Base-by-base conservation (phyloP, 257 asterid genomes). In the Paraleonurus japonicus region DNA sequence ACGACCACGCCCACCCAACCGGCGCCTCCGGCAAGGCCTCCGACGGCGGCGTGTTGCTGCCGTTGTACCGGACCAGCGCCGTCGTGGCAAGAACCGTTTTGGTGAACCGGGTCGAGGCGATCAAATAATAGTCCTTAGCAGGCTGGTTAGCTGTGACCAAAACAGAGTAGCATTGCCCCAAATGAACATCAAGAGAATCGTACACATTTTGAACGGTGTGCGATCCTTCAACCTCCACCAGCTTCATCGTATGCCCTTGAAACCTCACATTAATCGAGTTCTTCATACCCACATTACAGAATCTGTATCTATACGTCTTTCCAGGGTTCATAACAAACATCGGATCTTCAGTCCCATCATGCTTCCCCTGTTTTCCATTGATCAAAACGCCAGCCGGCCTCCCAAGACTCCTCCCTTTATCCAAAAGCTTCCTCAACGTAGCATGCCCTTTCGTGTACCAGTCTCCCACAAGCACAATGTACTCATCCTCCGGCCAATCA, bases 211-310 rank as follows among this genome's bases (percentile, higher is more conserved):
- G 91, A 4, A 87, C 80, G 0, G 89, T 83, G 79, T 87, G 95
- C 0, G 95, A 85, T 1, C 89, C 95, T 23, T 85, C 95, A 0
- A 88, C 41, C 70, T 86, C 92, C 2, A 84, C 92, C 10, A 84
- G 67, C 65, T 78, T 78, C 81, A 86, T 27, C 0, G 82, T 35
- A 26, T 86, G 89, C 3, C 81, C 81, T 9, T 86, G 92, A 17
- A 86, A 37, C 37, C 92, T 23, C 0, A 71, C 72, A 4, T 84
- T 86, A 27, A 86, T 26, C 13, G 89, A 80, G 58, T 78, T 80
- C 59, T 74, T 86, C 85, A 86, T 70, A 32, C 91, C 91, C 2
- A 86, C 91, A 28, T 86, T 86, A 35, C 90, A 87, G 17, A 87
- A 5, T 32, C 94, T 77, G 70, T 75, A 87, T 27, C 91, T 72